Evolutionary conservation across 2,329 filamentous ascomycete genomes (phyloP).

Genomic region (Penicillium sp.): DNA sequence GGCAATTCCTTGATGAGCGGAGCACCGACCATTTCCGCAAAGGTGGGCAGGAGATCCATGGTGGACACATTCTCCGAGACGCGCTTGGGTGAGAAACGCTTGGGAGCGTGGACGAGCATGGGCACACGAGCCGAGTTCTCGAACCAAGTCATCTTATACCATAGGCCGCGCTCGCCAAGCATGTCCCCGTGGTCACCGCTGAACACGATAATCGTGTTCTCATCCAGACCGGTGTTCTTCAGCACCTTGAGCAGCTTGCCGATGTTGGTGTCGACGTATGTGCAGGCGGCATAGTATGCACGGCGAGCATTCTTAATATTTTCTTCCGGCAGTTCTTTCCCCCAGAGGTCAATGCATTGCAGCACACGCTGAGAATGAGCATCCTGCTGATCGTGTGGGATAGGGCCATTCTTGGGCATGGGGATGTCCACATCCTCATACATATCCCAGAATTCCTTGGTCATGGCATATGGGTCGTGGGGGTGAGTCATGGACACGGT

Average conservation of each 20-base stretch:
- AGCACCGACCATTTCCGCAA: conserved; percentile 76
- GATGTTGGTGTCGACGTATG: conserved; percentile 90
- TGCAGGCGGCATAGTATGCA: conserved; percentile 90
- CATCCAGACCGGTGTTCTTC: conserved; percentile 73
- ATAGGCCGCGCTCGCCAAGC: conserved; percentile 86
- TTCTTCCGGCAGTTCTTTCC: conserved; percentile 77
- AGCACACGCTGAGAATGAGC: conserved; percentile 82
- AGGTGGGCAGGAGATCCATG: conserved; percentile 83
- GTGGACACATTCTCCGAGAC: conserved; percentile 85
- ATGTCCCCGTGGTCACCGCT: conserved; percentile 94
- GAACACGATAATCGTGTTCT: conserved; percentile 89
- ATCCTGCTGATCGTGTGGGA: conserved; percentile 79
- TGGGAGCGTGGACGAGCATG: conserved; percentile 77
- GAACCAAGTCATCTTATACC: conserved; percentile 98
- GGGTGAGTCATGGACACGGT: conserved; percentile 93
- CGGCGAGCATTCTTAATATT: conserved; percentile 81
- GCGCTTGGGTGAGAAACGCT: conserved; percentile 69
- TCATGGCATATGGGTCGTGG: conserved; percentile 93
- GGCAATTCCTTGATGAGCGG: conserved; percentile 69
- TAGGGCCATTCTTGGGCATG: conserved; percentile 68
- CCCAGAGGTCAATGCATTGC: conserved; percentile 83
- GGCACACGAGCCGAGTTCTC: conserved; percentile 88
- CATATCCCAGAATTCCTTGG: conserved; percentile 86
- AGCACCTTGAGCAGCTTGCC: conserved; percentile 76
- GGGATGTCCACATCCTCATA: conserved; percentile 88